Evolutionary conservation across 164 flowering plant species (phyloP).

Genomic region (Macadamia tetraphylla): DNA sequence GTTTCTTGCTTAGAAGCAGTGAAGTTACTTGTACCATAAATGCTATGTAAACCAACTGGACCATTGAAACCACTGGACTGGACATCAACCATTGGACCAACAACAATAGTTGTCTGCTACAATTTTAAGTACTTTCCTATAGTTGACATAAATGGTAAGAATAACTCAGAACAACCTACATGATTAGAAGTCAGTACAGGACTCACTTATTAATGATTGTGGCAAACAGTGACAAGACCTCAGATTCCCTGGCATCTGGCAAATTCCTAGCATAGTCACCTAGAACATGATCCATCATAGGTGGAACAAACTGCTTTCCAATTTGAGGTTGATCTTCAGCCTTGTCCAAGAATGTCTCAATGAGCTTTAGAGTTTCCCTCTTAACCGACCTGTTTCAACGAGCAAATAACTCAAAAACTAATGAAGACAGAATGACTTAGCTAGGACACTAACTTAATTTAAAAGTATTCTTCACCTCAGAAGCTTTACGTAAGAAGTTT

Average conservation of each 20-base stretch:
- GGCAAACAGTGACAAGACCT: slow-evolving; percentile 94
- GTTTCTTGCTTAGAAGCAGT: too few species aligned
- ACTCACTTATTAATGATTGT: slow-evolving; percentile 95
- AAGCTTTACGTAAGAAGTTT: slow-evolving; percentile 82
- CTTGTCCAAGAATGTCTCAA: slow-evolving; percentile 95
- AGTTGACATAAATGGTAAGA: not conserved
- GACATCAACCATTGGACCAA: too few species aligned
- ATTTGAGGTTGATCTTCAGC: slow-evolving; percentile 97
- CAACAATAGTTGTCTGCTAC: too few species aligned
- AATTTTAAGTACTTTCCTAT: not conserved
- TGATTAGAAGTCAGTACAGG: not conserved
- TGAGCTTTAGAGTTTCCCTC: slow-evolving; percentile 92
- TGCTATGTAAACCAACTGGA: too few species aligned
- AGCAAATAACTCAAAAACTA: not conserved
- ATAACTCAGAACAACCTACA: not conserved
- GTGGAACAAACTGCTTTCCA: slow-evolving; percentile 97
- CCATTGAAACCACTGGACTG: too few species aligned
- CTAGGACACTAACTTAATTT: not conserved
- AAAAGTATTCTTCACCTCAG: slow-evolving; percentile 42
- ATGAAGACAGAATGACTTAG: not conserved
- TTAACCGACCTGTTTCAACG: slow-evolving; percentile 74
- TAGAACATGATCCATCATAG: slow-evolving; percentile 99
- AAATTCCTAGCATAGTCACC: slow-evolving; percentile 93
- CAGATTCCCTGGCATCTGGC: slow-evolving; percentile 98
- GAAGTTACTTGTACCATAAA: too few species aligned